Evolutionary conservation across 345 rosid species (phyloP).

Genomic region (Isatis tinctoria): DNA sequence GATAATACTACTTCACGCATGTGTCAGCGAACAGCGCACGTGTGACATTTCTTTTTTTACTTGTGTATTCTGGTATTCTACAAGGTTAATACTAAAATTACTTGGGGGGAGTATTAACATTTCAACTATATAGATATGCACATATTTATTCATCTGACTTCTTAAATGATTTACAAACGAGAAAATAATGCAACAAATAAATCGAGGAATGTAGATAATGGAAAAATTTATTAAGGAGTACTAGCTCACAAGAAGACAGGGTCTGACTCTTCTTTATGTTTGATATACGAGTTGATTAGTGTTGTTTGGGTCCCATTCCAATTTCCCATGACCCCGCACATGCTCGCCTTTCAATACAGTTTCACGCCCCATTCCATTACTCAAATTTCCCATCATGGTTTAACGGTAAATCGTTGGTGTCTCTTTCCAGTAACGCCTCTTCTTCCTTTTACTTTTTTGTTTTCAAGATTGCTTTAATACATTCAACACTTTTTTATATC

Average conservation of each 20-base stretch:
- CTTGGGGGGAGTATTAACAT: neutral
- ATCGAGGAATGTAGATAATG: neutral
- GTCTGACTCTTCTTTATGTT: neutral
- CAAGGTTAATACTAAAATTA: neutral
- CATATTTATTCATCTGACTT: too few species aligned
- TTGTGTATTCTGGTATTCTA: neutral
- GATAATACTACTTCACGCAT: neutral
- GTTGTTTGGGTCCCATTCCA: slow-evolving; percentile 4
- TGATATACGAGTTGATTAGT: neutral
- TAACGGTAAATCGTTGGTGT: neutral
- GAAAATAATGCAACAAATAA: too few species aligned
- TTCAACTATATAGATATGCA: neutral
- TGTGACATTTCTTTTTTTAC: neutral
- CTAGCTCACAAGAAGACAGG: neutral
- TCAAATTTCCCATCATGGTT: neutral
- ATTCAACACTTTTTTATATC: neutral
- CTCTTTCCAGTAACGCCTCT: neutral
- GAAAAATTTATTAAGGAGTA: neutral
- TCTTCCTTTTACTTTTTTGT: neutral
- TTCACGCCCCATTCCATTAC: slow-evolving; percentile 5
- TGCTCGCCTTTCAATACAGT: neutral
- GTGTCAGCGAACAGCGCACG: neutral
- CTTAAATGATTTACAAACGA: neutral
- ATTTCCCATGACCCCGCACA: neutral
- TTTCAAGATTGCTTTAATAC: neutral